Base-by-base conservation (phyloP, 352 stramenopile genomes). In the Phytophthora citricola region DNA sequence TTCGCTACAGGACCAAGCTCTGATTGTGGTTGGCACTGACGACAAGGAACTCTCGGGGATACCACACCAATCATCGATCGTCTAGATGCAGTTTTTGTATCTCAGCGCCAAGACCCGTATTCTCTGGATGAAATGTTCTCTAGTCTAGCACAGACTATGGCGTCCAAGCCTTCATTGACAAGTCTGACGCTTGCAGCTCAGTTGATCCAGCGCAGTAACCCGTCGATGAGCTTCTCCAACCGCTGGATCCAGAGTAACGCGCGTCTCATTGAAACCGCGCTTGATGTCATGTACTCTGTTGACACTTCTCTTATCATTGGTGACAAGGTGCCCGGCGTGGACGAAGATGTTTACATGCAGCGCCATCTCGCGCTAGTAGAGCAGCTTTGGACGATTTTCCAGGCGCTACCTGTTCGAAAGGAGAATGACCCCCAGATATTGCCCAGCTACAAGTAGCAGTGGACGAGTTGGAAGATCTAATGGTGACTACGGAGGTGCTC, bases 401-500 rank as follows among this genome's bases (percentile, higher is more conserved):
- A 93, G 71, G 90, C 85, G 1, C 49, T 93, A 7, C 85, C 85
- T n/a, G 68, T 80, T 52, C 73, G 83, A n/a, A 93, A 85, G 39
- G 70, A 78, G 12, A 72, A 79, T 7, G 85, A 93, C 62, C 60
- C 1, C 76, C 75, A 3, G 69, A 76, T 26, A 82, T 93, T 26
- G 69, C 73, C 11, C 76, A 78, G 44, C 69, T 93, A 14, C 85
- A 93, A 60, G 85, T 91, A 15, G 71, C 82, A 36, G 81, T 91
- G 12, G 85, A 93, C 41, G 83, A 86, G 43, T 74, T 91, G 63
- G 85, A 93, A 60, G 85, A 91, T 55, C 41, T 93, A 4, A 76
- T 93, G 62, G 66, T 93, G 14, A 69, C 79, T 1, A 87, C 91
- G 76, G 85, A 93, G 36, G 72, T 91, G 1, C 61, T 93, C 0